A percentile compares a stretch with the other conserved stretches of the same genome.
These are phyloP conservation scores for Graphilbum sp. DNA, from an alignment of 2,329 filamentous ascomycete species.

Conservation along the genomic window DNA sequence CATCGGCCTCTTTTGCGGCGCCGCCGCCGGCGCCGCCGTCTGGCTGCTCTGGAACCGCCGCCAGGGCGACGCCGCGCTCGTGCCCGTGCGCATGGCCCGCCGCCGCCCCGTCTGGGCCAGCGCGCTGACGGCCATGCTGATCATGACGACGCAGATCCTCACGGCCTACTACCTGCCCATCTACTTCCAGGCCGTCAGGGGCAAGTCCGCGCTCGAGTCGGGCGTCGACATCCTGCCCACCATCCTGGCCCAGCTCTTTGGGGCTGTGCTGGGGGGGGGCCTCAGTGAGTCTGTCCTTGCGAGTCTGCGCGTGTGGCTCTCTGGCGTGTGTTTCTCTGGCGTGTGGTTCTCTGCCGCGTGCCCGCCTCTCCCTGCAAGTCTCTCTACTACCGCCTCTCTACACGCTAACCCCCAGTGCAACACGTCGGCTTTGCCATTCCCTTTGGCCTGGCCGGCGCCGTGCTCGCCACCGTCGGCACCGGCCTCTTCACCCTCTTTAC, in stretches of 20 bases:
- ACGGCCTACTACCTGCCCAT: constrained; percentile 16
- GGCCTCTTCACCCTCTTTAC: constrained; percentile 18
- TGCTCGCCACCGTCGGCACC: constrained; percentile 16
- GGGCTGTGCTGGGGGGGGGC: constrained; percentile 10
- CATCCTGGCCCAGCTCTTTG: constrained; percentile 11
- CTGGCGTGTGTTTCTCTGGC: no score
- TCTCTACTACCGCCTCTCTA: no score
- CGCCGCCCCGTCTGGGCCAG: neutral
- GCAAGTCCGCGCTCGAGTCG: constrained; percentile 13
- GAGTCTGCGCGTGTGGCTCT: neutral
- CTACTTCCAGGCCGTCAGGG: constrained; percentile 20
- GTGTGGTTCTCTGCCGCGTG: no score
- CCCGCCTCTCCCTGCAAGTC: no score
- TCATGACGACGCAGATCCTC: neutral
- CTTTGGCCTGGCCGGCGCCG: constrained; percentile 14
- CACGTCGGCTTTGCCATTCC: constrained; percentile 18
- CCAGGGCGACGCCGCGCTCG: neutral
- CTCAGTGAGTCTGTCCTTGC: neutral
- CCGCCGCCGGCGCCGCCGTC: neutral
- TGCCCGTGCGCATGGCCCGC: neutral
- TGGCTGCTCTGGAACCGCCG: neutral
- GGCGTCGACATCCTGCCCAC: constrained; percentile 14
- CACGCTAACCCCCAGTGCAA: no score
- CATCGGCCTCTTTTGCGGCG: constrained; percentile 24
- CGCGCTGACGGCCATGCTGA: neutral